Base-by-base conservation (phyloP, 495 filamentous ascomycete species). In the Penicillium chermesinum region DNA sequence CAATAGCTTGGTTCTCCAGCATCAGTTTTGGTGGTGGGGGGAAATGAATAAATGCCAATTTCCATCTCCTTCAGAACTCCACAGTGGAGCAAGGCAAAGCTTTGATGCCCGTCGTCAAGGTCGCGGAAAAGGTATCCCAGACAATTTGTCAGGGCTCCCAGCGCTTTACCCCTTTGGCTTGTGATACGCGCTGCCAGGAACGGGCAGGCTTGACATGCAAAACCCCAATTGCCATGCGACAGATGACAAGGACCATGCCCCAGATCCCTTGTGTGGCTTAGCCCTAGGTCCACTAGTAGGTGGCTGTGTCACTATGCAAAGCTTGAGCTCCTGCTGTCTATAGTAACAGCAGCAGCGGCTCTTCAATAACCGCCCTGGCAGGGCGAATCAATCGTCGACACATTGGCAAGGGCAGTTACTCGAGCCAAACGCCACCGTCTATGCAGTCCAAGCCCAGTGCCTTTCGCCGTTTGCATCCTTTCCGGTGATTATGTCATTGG, bases 381-480 rank as follows among this genome's bases (percentile, higher is more conserved):
- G n/a, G n/a, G n/a, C n/a, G n/a, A n/a, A n/a, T n/a, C n/a, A n/a
- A n/a, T n/a, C n/a, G n/a, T n/a, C n/a, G n/a, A n/a, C n/a, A n/a
- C n/a, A n/a, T n/a, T n/a, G n/a, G n/a, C n/a, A n/a, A n/a, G n/a
- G n/a, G n/a, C n/a, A n/a, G n/a, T n/a, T n/a, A n/a, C n/a, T n/a
- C n/a, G n/a, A n/a, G n/a, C n/a, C n/a, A n/a, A n/a, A n/a, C n/a
- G n/a, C n/a, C n/a, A n/a, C n/a, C n/a, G n/a, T n/a, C n/a, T n/a
- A n/a, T n/a, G n/a, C n/a, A n/a, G n/a, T n/a, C n/a, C n/a, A n/a
- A n/a, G n/a, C n/a, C n/a, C n/a, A 6, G 32, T 36, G 21, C 33
- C 21, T 15, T 33, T 38, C 33, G 44, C 21, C 21, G 44, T 46
- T 46, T 46, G 32, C 44, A 20, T n/a, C n/a, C n/a, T n/a, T n/a